Evolutionary conservation across 257 asterid species (phyloP), one percentile per base, ranked within the genome.

Genomic region (Orobanche coerulescens): DNA sequence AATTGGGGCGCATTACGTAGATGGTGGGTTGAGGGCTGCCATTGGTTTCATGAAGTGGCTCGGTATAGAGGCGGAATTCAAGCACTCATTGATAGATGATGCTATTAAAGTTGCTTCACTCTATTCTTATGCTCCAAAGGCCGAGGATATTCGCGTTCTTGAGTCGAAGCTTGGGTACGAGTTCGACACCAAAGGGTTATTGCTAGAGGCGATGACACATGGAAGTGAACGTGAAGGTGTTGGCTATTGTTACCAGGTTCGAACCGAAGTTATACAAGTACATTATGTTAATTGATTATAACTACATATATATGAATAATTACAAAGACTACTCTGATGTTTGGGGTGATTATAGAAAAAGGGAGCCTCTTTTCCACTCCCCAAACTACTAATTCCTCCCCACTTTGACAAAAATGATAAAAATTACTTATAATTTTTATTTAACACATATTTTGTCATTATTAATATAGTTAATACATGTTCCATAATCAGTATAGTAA

Each of bases 131-230:
- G 68, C 84, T 62, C 86, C 89, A 1, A 87, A 78, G 66, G 71
- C 69, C 11, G 56, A 73, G 69, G 80, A 63, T 65, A 81, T 93
- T 42, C 55, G 70, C 20, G 43, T 13, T 47, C 75, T 93, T 6
- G 97, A 93, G 92, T 58, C 71, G 47, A 90, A 86, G 71, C 51
- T 93, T 18, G 85, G 79, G 56, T 89, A 87, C 63, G 66, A 22
- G 52, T 93, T 93, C 69, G 72, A 68, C 23, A 80, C 81, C 57
- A 89, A 82, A 78, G 99, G 99, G 36, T 74, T 93, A 69, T 71
- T 93, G 76, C 75, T 89, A 3, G 99, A 93, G 79, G 99, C 99
- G 43, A 77, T 89, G 44, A 93, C 97, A 18, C 95, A 89, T 69
- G 83, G 60, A 50, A 75, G 90, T 9, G 73, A 66, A 60, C 70